Base-by-base conservation (phyloP, 495 filamentous ascomycete species). In the Penicillium diatomitis region DNA sequence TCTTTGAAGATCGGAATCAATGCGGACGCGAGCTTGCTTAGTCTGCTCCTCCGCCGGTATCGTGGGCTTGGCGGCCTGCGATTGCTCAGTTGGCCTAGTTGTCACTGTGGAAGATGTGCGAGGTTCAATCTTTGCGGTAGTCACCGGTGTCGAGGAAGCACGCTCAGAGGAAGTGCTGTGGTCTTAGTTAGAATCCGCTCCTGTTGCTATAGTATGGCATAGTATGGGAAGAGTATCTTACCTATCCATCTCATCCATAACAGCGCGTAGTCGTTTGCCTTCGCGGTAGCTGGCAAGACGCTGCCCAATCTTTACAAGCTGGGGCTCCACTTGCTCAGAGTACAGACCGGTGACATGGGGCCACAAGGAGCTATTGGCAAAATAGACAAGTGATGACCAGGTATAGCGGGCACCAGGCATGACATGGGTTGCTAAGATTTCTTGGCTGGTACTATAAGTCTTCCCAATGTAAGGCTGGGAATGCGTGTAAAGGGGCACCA, bases 261-360 rank as follows among this genome's bases (percentile, higher is more conserved):
- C 76, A 8, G 79, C 72, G 50, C 80, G 73, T 10, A 86, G 51
- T 45, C 75, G 79, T 56, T 78, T 81, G 3, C 77, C 79, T 49
- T 88, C 84, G 8, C 77, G 79, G 66, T 96, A 90, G 49, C 87
- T 78, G 5, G 90, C 92, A 10, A 98, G 77, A 7, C 91, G 78
- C 68, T 96, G 85, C 9, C 88, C 83, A 52, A 99, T 97, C 53
- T 88, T 86, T 42, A 92, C 80, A 1, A 99, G 76, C 62, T 99
- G 92, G 8, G 94, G 94, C 67, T 96, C 90, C 6, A 99, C 91
- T 54, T 91, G 92, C 60, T 92, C 81, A 32, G 83, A 83, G 55
- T 95, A 96, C 8, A 95, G 67, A 28, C 87, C 77, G 30, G 83
- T 76, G 5, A 96, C 27, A 55, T 82, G 81, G 6, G 90, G 90